Base-by-base conservation (phyloP, 108 stramenopile genomes). In the Fragilaria crotonensis region DNA sequence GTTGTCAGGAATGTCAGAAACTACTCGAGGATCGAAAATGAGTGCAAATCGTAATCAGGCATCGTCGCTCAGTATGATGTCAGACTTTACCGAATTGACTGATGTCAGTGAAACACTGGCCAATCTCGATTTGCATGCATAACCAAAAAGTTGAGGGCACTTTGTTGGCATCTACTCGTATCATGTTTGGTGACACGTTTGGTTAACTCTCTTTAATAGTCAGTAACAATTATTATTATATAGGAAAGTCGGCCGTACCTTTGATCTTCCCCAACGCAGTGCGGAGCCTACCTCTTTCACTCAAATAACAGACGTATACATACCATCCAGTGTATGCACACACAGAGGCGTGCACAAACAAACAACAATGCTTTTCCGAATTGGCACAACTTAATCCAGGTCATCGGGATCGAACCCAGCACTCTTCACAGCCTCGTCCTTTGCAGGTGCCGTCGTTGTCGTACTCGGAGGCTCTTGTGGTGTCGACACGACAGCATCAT, bases 361-460 rank as follows among this genome's bases (percentile, higher is more conserved):
- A n/a, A n/a, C n/a, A n/a, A n/a, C n/a, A n/a, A n/a, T n/a, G n/a
- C n/a, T n/a, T n/a, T n/a, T n/a, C n/a, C n/a, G n/a, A n/a, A n/a
- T n/a, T n/a, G n/a, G n/a, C n/a, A n/a, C n/a, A n/a, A n/a, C 7
- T 58, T 68, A 80, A 52, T 80, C 79, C 33, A 80, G 58, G 55
- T 80, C 79, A 32, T 77, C 65, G 73, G 77, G 77, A 33, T 66
- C 59, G 46, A 45, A 57, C 47, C 52, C 62, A 27, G 62, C 63
- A 45, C 59, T 55, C 26, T 49, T 56, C 21, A 30, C 7, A 32
- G 25, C 30, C 14, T 48, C 54, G n/a, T n/a, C n/a, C n/a, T n/a
- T n/a, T n/a, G n/a, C n/a, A n/a, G n/a, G n/a, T 41, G 25, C 27
- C 32, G 45, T 33, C 14, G 52, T 48, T 54, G 59, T 47, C 52